These are phyloP conservation scores for Melanomma pulvis-pyrius DNA, from an alignment of 495 filamentous ascomycete genomes.

Conservation along the genomic window DNA sequence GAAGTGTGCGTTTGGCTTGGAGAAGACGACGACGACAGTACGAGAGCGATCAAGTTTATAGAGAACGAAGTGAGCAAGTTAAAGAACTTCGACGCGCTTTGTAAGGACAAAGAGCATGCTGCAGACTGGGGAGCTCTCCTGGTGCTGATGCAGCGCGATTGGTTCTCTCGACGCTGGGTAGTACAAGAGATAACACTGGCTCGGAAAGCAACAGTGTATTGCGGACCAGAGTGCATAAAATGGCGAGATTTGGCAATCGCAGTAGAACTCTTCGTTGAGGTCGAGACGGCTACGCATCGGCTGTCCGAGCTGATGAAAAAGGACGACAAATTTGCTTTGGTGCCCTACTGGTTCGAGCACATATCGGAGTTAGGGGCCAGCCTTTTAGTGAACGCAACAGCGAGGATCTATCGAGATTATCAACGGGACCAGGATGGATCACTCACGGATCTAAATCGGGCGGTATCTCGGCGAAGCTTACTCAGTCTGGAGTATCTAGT, in stretches of 20 bases:
- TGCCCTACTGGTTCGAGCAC: constrained; percentile 36
- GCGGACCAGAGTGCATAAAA: constrained; percentile 19
- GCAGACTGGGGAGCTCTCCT: constrained; percentile 30
- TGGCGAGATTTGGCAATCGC: constrained; percentile 32
- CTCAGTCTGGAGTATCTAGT: constrained; percentile 36
- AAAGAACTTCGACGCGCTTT: constrained; percentile 42
- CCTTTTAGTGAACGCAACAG: constrained; percentile 44
- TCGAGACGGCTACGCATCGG: constrained; percentile 34
- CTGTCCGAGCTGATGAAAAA: constrained; percentile 36
- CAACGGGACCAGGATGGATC: too few relatives aligned
- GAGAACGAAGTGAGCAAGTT: constrained; percentile 41
- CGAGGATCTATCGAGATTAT: constrained; percentile 41
- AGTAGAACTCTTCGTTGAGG: constrained; percentile 34
- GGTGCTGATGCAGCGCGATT: constrained; percentile 25
- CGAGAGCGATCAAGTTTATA: too few relatives aligned
- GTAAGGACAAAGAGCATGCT: not conserved
- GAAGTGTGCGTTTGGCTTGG: too few relatives aligned
- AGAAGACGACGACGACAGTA: too few relatives aligned
- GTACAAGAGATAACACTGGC: constrained; percentile 37
- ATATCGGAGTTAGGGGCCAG: constrained; percentile 44
- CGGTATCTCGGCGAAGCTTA: constrained; percentile 28
- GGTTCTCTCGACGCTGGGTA: constrained; percentile 33
- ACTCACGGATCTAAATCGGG: too few relatives aligned
- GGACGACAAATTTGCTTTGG: not conserved
- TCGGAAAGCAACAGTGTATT: constrained; percentile 18